These are phyloP conservation scores for Leccinum subgranulosum DNA, from an alignment of 768 basidiomycete genomes.

Conservation along the genomic window DNA sequence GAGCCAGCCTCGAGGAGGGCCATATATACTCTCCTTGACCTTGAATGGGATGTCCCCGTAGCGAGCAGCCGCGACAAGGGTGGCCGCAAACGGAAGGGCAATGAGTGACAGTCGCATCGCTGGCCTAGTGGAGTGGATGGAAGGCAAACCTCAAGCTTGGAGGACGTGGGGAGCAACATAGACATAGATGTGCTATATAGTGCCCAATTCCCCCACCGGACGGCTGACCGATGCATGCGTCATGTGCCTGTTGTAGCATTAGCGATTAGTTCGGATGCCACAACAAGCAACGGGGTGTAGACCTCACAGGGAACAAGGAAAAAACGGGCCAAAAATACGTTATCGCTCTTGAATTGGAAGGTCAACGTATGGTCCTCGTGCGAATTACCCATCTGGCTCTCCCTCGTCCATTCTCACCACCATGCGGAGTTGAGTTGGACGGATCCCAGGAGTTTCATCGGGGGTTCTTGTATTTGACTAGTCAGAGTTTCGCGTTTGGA, in stretches of 20 bases:
- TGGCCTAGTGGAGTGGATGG: neutral
- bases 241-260: neutral
- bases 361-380: neutral
- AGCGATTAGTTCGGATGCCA: neutral
- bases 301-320: neutral
- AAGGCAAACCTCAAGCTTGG: neutral
- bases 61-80: slow-evolving; percentile 9
- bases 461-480: too few relatives aligned
- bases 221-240: neutral
- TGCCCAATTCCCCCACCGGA: neutral
- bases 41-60: slow-evolving; percentile 20
- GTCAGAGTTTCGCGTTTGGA: too few relatives aligned
- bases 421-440: neutral
- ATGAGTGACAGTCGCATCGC: slow-evolving; percentile 15
- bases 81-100: slow-evolving; percentile 8
- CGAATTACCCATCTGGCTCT: neutral
- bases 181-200: slow-evolving; percentile 7
- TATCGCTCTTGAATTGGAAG: slow-evolving; percentile 1
- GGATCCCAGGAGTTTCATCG: neutral
- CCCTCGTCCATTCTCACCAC: too few relatives aligned
- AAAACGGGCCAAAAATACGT: neutral
- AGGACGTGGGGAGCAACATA: neutral
- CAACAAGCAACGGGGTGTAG: neutral
- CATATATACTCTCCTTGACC: slow-evolving; percentile 49
- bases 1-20: slow-evolving; percentile 48